Percentiles rank a stretch among this genome's conserved stretches.
Evolutionary conservation across 345 rosid species (phyloP).

Genomic region (Carallia pectinifolia): DNA sequence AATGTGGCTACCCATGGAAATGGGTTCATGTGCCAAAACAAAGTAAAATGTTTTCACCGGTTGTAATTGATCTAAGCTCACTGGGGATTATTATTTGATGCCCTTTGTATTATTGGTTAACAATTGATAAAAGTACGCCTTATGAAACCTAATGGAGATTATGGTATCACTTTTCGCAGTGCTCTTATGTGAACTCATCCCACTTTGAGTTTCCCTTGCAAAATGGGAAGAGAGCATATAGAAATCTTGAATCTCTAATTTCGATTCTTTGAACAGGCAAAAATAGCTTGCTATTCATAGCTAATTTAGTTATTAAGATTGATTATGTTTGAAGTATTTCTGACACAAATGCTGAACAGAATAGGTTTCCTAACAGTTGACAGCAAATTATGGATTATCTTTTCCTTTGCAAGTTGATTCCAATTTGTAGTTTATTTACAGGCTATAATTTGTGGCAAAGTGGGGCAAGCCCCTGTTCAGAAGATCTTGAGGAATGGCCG

Average conservation of each 20-base stretch:
- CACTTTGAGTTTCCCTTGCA: not conserved
- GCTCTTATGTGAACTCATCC: not conserved
- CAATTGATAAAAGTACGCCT: too few species aligned
- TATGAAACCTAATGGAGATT: not conserved
- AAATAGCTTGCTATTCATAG: not conserved
- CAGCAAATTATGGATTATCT: not conserved
- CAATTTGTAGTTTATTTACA: conserved; percentile 21
- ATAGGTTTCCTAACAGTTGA: not conserved
- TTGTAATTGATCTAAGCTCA: not conserved
- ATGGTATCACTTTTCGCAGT: not conserved
- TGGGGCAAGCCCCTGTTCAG: conserved; percentile 85
- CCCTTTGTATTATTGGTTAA: not conserved
- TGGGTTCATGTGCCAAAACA: too few species aligned
- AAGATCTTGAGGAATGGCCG: conserved; percentile 87
- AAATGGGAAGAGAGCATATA: not conserved
- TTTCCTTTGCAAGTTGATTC: conserved; percentile 1
- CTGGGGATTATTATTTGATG: not conserved
- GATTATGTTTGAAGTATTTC: too few species aligned
- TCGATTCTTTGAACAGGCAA: not conserved
- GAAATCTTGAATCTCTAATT: not conserved
- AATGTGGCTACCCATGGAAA: too few species aligned
- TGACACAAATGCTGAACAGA: too few species aligned
- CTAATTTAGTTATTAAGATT: too few species aligned
- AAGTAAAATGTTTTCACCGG: too few species aligned
- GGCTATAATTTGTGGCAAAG: conserved; percentile 93